A percentile compares a stretch with the other conserved stretches of the same genome.
These are phyloP conservation scores for Coelastrella sp. DNA, from an alignment of 139 green algal genomes.

Conservation along the genomic window DNA sequence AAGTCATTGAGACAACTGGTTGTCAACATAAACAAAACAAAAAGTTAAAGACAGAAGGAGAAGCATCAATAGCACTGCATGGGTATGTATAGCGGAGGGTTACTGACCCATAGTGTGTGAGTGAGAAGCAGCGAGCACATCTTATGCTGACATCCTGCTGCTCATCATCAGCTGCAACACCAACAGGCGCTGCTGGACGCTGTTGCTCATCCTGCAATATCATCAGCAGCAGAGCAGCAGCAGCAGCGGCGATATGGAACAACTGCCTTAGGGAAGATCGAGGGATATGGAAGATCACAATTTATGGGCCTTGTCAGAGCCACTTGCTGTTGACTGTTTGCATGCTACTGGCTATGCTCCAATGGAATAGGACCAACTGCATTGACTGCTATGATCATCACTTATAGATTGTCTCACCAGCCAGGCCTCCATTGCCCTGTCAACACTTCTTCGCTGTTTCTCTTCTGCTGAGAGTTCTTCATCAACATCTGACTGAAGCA, in stretches of 20 bases:
- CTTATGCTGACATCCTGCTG: slow-evolving; percentile 60
- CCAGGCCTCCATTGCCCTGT: slow-evolving; percentile 44
- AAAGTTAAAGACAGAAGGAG: not conserved
- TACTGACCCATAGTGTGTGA: slow-evolving; percentile 84
- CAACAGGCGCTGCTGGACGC: slow-evolving; percentile 6
- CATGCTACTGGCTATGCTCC: not conserved
- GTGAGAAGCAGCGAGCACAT: slow-evolving; percentile 92
- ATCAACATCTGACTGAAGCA: not conserved
- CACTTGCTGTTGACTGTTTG: no score
- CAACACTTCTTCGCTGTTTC: slow-evolving; percentile 17
- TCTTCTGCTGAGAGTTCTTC: slow-evolving; percentile 7
- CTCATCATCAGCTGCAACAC: slow-evolving; percentile 31
- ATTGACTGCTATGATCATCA: no score
- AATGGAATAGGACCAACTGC: not conserved
- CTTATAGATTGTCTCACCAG: slow-evolving; percentile 43
- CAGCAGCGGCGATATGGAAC: no score
- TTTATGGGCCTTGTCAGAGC: no score
- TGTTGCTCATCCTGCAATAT: slow-evolving; percentile 47
- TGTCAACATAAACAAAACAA: no score
- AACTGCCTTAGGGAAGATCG: not conserved
- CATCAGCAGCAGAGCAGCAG: no score
- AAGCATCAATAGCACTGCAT: not conserved
- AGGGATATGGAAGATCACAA: not conserved
- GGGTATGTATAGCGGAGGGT: not conserved
- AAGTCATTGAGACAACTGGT: no score